Conservation (phyloP, 345 rosid genomes). For the Acer saccharum region DNA sequence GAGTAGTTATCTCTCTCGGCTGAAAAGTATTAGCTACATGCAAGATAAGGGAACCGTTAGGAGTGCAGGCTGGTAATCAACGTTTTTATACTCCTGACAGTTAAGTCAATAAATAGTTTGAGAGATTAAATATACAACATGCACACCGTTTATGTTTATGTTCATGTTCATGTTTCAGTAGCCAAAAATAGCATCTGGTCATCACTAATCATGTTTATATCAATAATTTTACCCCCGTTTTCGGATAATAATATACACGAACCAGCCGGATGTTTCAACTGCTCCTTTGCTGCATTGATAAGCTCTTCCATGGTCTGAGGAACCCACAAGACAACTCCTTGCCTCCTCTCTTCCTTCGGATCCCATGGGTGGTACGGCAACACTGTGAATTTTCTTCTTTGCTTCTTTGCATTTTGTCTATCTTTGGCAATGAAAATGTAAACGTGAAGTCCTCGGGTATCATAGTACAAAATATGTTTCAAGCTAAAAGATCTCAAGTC, state of each 20-base stretch:
- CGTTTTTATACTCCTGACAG: too few relatives aligned
- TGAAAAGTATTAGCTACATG: too few relatives aligned
- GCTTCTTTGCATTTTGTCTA: slow-evolving; percentile 50
- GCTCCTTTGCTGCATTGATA: slow-evolving; percentile 39
- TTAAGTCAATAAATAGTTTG: too few relatives aligned
- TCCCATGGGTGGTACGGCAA: slow-evolving; percentile 64
- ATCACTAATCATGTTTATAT: slow-evolving; percentile 65
- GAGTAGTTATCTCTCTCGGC: too few relatives aligned
- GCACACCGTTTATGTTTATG: too few relatives aligned
- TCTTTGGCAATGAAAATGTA: not conserved
- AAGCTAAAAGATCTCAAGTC: not conserved
- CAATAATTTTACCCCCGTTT: slow-evolving; percentile 69
- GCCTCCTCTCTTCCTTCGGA: slow-evolving; percentile 39
- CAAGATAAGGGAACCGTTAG: too few relatives aligned
- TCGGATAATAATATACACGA: slow-evolving; percentile 59
- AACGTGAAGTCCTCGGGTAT: not conserved
- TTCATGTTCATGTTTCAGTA: too few relatives aligned
- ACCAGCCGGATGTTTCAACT: slow-evolving; percentile 34
- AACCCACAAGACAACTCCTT: slow-evolving; percentile 70
- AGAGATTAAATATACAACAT: too few relatives aligned
- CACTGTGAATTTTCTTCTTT: too few relatives aligned
- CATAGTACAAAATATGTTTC: slow-evolving; percentile 19
- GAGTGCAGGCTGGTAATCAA: too few relatives aligned
- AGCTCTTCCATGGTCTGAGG: slow-evolving; percentile 66
- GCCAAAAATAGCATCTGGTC: slow-evolving; percentile 51